Percentiles rank a stretch among this genome's conserved stretches.
These are phyloP conservation scores for Orbilia ellipsospora DNA, from an alignment of 2,329 filamentous ascomycete species.

Conservation along the genomic window DNA sequence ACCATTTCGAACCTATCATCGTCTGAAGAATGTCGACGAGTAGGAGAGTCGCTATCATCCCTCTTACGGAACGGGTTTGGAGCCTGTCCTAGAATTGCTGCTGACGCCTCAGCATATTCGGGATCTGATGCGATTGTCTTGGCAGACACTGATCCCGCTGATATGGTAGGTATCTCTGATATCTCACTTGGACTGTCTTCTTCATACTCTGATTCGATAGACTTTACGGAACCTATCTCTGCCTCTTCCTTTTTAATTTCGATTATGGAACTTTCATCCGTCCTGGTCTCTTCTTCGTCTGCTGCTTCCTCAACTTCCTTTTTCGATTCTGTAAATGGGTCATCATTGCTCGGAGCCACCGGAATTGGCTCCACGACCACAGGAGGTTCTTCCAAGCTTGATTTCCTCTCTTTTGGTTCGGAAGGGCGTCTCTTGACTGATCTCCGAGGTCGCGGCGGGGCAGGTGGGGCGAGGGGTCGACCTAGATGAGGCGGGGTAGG, in stretches of 20 bases:
- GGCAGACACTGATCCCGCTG: slow-evolving; percentile 26
- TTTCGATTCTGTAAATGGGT: slow-evolving; percentile 42
- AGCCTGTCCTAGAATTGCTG: slow-evolving; percentile 13
- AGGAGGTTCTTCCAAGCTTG: slow-evolving; percentile 21
- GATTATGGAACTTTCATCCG: slow-evolving; percentile 40
- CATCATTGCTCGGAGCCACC: slow-evolving; percentile 25
- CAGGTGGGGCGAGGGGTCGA: slow-evolving; percentile 46
- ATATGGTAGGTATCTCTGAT: slow-evolving; percentile 31
- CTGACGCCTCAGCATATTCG: slow-evolving; percentile 24
- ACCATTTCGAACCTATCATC: slow-evolving; percentile 49
- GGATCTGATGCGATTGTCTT: slow-evolving; percentile 39
- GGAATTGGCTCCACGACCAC: slow-evolving; percentile 20
- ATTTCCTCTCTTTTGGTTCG: slow-evolving; percentile 17
- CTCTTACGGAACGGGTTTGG: slow-evolving; percentile 53
- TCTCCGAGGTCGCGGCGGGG: slow-evolving; percentile 50
- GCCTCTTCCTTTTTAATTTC: slow-evolving; percentile 46
- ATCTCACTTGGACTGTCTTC: slow-evolving; percentile 37
- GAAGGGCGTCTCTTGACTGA: slow-evolving; percentile 34
- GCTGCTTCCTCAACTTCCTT: slow-evolving; percentile 2
- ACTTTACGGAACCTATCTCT: slow-evolving; percentile 30
- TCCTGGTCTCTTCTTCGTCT: slow-evolving; percentile 11
- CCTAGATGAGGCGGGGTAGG: slow-evolving; percentile 43
- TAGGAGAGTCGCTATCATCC: slow-evolving; percentile 7
- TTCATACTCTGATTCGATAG: slow-evolving; percentile 46
- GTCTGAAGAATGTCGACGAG: slow-evolving; percentile 57